Conservation (phyloP, 2,329 filamentous ascomycete species). For the Pseudocercospora ulei region DNA sequence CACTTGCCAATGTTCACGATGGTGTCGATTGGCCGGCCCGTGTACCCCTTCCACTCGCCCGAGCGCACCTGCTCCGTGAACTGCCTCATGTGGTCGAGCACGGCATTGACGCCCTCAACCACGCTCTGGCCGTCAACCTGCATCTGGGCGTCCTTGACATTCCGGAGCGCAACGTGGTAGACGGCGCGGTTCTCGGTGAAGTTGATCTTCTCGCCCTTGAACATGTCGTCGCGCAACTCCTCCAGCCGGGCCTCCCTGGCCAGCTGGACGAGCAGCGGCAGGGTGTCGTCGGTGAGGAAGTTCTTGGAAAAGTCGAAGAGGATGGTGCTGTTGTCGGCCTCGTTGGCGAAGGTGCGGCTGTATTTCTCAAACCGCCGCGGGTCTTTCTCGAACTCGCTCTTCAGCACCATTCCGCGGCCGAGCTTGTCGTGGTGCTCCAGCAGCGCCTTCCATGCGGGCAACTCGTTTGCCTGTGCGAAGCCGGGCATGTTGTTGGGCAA, state of each 20-base stretch:
- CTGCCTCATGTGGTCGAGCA: conserved; percentile 95
- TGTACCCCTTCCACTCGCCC: conserved; percentile 93
- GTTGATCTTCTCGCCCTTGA: conserved; percentile 96
- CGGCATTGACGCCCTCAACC: conserved; percentile 81
- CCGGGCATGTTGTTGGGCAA: conserved; percentile 40
- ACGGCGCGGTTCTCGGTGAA: conserved; percentile 96
- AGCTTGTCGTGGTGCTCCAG: conserved; percentile 79
- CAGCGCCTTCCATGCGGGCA: conserved; percentile 75
- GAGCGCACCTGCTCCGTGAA: conserved; percentile 92
- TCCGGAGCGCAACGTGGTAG: conserved; percentile 88
- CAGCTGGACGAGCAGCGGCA: conserved; percentile 75
- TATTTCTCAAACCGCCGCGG: conserved; percentile 83
- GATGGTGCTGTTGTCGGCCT: conserved; percentile 70
- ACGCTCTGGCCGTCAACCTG: conserved; percentile 86
- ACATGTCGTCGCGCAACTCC: conserved; percentile 94
- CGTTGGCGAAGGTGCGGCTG: conserved; percentile 70
- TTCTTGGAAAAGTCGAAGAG: conserved; percentile 99
- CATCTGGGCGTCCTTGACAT: conserved; percentile 70
- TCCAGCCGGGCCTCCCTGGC: conserved; percentile 85
- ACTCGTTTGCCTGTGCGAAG: conserved; percentile 76
- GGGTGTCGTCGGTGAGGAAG: conserved; percentile 86
- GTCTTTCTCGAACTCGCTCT: conserved; percentile 85
- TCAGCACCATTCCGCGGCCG: conserved; percentile 82
- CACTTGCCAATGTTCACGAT: conserved; percentile 97
- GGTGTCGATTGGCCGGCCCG: conserved; percentile 91